Evolutionary conservation across 2,329 filamentous ascomycete genomes (phyloP).

Genomic region (Amauroascus verrucosus): DNA sequence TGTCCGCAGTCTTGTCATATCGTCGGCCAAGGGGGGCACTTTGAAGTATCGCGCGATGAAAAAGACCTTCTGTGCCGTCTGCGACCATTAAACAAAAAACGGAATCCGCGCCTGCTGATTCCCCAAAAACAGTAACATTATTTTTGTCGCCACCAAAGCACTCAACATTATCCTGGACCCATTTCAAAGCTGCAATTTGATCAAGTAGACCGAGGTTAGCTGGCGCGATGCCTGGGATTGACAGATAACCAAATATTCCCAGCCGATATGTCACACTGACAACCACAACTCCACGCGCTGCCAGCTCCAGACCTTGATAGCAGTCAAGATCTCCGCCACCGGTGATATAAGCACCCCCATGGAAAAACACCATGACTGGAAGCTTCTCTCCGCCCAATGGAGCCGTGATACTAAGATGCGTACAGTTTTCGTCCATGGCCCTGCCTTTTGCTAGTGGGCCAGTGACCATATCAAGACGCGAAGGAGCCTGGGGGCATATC

Average conservation of each 20-base stretch:
- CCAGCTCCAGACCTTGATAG: not conserved
- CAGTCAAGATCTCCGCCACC: not conserved
- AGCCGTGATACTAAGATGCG: not conserved
- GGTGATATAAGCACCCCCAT: not conserved
- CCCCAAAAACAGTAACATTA: slow-evolving; percentile 42
- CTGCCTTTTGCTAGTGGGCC: not conserved
- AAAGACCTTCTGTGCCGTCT: slow-evolving; percentile 39
- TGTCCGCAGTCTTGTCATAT: not conserved
- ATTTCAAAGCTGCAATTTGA: slow-evolving; percentile 39
- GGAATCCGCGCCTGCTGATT: slow-evolving; percentile 43
- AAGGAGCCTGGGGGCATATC: not conserved
- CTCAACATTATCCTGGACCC: slow-evolving; percentile 40
- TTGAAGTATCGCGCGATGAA: slow-evolving; percentile 29
- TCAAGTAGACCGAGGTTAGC: slow-evolving; percentile 13
- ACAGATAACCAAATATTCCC: not conserved
- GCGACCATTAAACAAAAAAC: slow-evolving; percentile 44
- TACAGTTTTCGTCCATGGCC: not conserved
- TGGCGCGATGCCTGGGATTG: not conserved
- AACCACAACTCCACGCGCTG: not conserved
- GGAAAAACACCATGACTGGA: not conserved
- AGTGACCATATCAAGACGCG: not conserved
- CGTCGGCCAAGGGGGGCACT: slow-evolving; percentile 13
- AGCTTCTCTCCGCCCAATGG: not conserved
- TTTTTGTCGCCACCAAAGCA: slow-evolving; percentile 40
- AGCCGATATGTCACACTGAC: not conserved